Percentiles rank a stretch among this genome's conserved stretches.
These are phyloP conservation scores for Neofusicoccum cordaticola DNA, from an alignment of 2,329 filamentous ascomycete species.

Conservation along the genomic window DNA sequence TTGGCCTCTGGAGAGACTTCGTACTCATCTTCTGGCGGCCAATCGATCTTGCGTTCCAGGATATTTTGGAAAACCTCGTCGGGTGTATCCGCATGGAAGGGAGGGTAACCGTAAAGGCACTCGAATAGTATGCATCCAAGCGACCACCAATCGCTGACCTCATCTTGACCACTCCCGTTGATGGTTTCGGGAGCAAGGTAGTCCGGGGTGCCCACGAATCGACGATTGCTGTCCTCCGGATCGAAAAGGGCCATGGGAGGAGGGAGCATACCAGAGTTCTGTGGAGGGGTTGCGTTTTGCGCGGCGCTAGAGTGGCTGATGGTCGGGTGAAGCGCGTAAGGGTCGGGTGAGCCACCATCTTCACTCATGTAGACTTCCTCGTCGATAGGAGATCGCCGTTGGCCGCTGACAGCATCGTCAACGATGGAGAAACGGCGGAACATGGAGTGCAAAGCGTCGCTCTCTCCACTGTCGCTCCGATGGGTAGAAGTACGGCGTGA, in stretches of 20 bases:
- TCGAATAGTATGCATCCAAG: conserved; percentile 98
- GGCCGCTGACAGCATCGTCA: conserved; percentile 50
- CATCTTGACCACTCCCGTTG: conserved; percentile 89
- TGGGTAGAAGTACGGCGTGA: conserved; percentile 70
- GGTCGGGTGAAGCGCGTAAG: conserved; percentile 63
- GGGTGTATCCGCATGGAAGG: conserved; percentile 85
- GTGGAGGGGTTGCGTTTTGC: conserved; percentile 59
- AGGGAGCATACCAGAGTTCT: conserved; percentile 74
- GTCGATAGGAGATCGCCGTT: conserved; percentile 63
- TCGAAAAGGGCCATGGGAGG: conserved; percentile 93
- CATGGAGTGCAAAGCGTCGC: conserved; percentile 79
- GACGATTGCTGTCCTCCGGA: conserved; percentile 85
- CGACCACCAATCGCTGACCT: conserved; percentile 99
- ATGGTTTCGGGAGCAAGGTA: conserved; percentile 97
- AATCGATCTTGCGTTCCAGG: conserved; percentile 80
- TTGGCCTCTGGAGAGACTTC: conserved; percentile 79
- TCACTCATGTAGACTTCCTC: conserved; percentile 68
- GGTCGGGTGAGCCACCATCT: conserved; percentile 69
- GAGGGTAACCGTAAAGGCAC: conserved; percentile 87
- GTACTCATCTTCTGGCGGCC: conserved; percentile 82
- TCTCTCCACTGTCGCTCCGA: conserved; percentile 88
- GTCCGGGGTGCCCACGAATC: conserved; percentile 95
- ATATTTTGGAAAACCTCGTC: conserved; percentile 98
- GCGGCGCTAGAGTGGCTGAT: conserved; percentile 52
- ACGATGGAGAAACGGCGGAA: conserved; percentile 67